A percentile compares a stretch with the other conserved stretches of the same genome.
Evolutionary conservation across 495 filamentous ascomycete species (phyloP).

Genomic region (Astrocystis sublimbata): DNA sequence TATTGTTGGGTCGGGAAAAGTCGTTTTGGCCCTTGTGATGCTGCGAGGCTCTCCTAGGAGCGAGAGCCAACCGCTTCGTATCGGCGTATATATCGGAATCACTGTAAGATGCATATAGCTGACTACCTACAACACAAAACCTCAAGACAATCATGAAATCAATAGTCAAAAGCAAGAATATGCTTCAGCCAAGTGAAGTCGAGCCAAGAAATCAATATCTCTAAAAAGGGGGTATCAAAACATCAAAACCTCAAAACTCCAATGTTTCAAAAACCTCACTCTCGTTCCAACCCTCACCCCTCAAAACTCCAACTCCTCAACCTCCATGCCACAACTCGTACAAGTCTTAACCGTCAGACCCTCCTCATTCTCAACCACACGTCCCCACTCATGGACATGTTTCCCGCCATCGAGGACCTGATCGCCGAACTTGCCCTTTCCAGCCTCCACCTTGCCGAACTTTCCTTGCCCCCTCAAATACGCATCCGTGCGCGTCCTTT

Average conservation of each 20-base stretch:
- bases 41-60: too few relatives aligned
- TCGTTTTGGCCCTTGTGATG: too few relatives aligned
- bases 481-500: constrained; percentile 87
- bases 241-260: background rate
- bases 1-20: too few relatives aligned
- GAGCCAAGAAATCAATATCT: too few relatives aligned
- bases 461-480: constrained; percentile 65
- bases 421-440: constrained; percentile 72
- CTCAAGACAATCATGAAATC: too few relatives aligned
- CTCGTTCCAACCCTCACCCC: background rate
- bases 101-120: too few relatives aligned
- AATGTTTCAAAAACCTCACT: background rate
- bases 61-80: too few relatives aligned
- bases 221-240: background rate
- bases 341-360: constrained; percentile 84
- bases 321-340: constrained; percentile 90
- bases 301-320: constrained; percentile 91
- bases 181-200: too few relatives aligned
- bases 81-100: too few relatives aligned
- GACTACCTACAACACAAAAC: too few relatives aligned
- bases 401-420: constrained; percentile 62
- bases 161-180: too few relatives aligned
- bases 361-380: constrained; percentile 73
- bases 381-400: constrained; percentile 94
- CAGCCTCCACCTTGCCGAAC: constrained; percentile 33